Evolutionary conservation across 2,329 filamentous ascomycete genomes (phyloP), one percentile per base, ranked within the genome.

Genomic region (Chrysosporium queenslandicum): DNA sequence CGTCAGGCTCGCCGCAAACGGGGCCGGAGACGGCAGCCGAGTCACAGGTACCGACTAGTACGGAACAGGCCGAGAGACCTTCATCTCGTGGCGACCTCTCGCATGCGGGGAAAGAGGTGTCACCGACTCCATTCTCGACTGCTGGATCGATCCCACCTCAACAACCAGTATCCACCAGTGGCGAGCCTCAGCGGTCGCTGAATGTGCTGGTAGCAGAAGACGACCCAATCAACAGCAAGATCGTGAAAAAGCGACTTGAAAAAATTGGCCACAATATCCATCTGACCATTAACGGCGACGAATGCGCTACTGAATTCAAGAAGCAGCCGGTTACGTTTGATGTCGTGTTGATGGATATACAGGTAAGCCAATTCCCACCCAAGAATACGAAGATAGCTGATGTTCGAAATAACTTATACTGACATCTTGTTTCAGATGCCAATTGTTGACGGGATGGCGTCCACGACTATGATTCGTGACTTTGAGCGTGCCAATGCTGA

Each of bases 161-260:
- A 23, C 37, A 2, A 4, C 21, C 47, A 41, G 5, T 3, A 11
- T 18, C 23, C 18, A 11, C 16, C 7, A 3, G 21, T 50, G 18
- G 5, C 11, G 12, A 21, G 20, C 11, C 36, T 9, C n/a, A 27
- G 2, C 9, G 36, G 2, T 32, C 47, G 14, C 36, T 50, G 5
- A 18, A 23, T 30, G 47, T 50, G n/a, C 16, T 50, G 8, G 47
- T 50, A 12, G 47, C 47, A 8, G 47, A 50, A 14, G 47, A 50
- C 34, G 47, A 50, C 20, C 47, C 47, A 27, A 32, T 50, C 11
- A 50, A 50, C 20, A 40, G 47, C 47, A 50, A 41, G 14, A 50
- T 50, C 30, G 23, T 50, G 4, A 32, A 50, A 16, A 50, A 50
- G 37, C 41, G 47, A 14, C 16, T 50, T 12, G 37, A 50, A 16